Base-by-base conservation (phyloP, 163 green algal species). In the Smithsoniella earleae region DNA sequence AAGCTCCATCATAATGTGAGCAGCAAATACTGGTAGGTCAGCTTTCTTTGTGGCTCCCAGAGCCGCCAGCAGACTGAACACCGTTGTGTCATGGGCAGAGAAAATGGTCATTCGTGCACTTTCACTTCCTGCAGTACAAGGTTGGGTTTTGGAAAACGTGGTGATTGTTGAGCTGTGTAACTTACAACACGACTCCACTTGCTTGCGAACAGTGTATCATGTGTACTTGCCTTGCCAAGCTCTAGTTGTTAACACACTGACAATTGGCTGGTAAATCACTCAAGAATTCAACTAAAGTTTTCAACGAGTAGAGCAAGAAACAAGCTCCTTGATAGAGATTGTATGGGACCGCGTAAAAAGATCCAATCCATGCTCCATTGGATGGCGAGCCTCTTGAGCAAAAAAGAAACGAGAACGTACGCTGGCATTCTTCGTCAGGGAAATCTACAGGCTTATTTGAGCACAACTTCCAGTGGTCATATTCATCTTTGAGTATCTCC, bases 81-180 rank as follows among this genome's bases (percentile, higher is more conserved):
- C 58, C 28, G 58, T 69, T 69, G 58, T 69, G 58, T 69, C 58
- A 34, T 69, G 58, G 5, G 58, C 58, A 38, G 30, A 45, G 58
- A 45, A 69, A 40, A 69, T 69, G n/a, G 58, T 69, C 58, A 69
- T 43, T 43, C 25, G 33, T 18, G 49, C 49, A 10, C 49, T n/a
- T n/a, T n/a, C 49, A 2, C 49, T 64, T 64, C 49, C 49, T 64
- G 49, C 49, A 64, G n/a, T n/a, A n/a, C n/a, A n/a, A n/a, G n/a
- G n/a, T n/a, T n/a, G n/a, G n/a, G n/a, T n/a, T n/a, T n/a, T n/a
- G n/a, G n/a, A n/a, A n/a, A n/a, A n/a, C n/a, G n/a, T n/a, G n/a
- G n/a, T n/a, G n/a, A n/a, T n/a, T n/a, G n/a, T n/a, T 49, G 10
- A 13, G 40, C 40, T 13, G 40, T 10, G 40, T 13, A 22, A 13